Evolutionary conservation across 352 stramenopile species (phyloP).

Genomic region (Phytophthora lateralis): DNA sequence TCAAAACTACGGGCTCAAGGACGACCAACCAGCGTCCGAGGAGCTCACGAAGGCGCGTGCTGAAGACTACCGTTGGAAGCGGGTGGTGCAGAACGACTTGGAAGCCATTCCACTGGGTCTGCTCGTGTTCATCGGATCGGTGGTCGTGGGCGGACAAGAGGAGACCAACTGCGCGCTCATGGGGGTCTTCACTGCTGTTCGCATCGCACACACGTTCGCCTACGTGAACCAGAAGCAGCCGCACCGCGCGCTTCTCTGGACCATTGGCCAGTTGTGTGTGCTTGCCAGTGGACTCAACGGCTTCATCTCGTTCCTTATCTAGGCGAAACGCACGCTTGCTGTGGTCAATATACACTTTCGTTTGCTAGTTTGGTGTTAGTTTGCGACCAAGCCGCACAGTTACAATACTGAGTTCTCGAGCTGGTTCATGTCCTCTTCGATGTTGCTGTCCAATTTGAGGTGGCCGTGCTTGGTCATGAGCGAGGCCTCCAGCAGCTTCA

Average conservation of each 20-base stretch:
- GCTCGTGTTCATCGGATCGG: constrained; percentile 46
- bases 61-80: constrained; percentile 46
- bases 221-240: constrained; percentile 44
- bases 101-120: constrained; percentile 52
- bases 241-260: constrained; percentile 42
- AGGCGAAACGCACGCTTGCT: constrained; percentile 1
- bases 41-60: constrained; percentile 28
- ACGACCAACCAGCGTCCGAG: constrained; percentile 3
- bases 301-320: constrained; percentile 41
- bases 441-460: constrained; percentile 43
- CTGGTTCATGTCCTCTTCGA: constrained; percentile 48
- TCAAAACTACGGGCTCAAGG: constrained; percentile 15
- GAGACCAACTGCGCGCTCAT: constrained; percentile 50
- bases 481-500: constrained; percentile 55
- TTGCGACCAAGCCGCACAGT: background rate
- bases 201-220: constrained; percentile 41
- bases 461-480: constrained; percentile 69
- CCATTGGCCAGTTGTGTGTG: constrained; percentile 40
- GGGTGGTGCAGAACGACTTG: constrained; percentile 53
- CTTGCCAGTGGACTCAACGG: constrained; percentile 44
- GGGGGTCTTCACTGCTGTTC: constrained; percentile 36
- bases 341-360: constrained; percentile 5
- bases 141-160: constrained; percentile 47
- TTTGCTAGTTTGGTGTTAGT: constrained; percentile 11
- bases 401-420: constrained; percentile 43